Conservation (phyloP, 495 filamentous ascomycete genomes). For the Thozetella sp. region DNA sequence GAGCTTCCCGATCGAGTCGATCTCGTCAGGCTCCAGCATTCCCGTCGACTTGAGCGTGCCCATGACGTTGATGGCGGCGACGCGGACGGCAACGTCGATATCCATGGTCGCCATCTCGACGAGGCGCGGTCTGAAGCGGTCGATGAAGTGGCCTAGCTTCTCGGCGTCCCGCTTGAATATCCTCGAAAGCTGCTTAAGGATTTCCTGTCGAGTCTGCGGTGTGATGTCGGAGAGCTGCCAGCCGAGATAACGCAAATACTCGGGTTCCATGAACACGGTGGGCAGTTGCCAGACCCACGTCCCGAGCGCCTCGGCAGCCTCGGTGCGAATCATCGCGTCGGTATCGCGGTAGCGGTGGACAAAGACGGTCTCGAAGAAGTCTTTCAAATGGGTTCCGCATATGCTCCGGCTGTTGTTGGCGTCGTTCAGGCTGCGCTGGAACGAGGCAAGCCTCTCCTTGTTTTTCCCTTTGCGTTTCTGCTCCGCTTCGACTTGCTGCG, state of each 20-base stretch:
- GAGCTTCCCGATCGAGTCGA: constrained; percentile 80
- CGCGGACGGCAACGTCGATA: constrained; percentile 74
- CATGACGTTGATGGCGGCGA: constrained; percentile 75
- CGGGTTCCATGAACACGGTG: constrained; percentile 82
- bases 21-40: constrained; percentile 85
- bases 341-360: constrained; percentile 95
- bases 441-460: constrained; percentile 57
- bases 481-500: constrained; percentile 78
- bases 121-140: constrained; percentile 82
- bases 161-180: constrained; percentile 79
- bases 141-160: constrained; percentile 83
- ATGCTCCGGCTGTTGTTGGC: constrained; percentile 63
- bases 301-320: constrained; percentile 82
- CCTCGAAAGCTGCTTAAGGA: constrained; percentile 76
- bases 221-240: constrained; percentile 88
- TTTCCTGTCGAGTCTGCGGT: constrained; percentile 69
- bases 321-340: constrained; percentile 81
- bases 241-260: constrained; percentile 88
- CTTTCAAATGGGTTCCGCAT: constrained; percentile 69
- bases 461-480: constrained; percentile 71
- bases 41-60: constrained; percentile 81
- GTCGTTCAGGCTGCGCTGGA: constrained; percentile 67
- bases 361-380: constrained; percentile 87
- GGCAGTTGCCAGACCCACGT: constrained; percentile 84
- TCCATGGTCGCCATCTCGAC: constrained; percentile 92